phyloP scores from a whole-genome alignment of 352 stramenopile species.

The Phytophthora sp. region DNA sequence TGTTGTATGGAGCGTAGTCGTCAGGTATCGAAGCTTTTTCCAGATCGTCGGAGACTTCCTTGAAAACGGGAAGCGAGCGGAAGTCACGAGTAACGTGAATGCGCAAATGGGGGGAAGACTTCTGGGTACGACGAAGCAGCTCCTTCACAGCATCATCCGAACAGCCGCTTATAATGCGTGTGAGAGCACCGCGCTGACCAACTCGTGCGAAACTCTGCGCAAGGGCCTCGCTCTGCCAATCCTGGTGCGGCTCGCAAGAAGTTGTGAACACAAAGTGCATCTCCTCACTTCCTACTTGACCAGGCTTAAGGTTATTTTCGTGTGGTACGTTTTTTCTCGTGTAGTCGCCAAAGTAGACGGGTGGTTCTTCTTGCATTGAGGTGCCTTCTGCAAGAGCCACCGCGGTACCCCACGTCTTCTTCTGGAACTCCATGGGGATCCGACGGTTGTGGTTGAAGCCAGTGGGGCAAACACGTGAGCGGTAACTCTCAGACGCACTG shows the following conservation, averaged over 20 bases:
- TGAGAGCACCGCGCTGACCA: constrained; percentile 63
- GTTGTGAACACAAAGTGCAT: constrained; percentile 83
- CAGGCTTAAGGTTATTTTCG: constrained; percentile 34
- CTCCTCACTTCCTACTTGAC: constrained; percentile 56
- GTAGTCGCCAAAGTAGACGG: constrained; percentile 58
- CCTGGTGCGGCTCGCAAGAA: constrained; percentile 59
- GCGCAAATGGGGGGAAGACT: constrained; percentile 49
- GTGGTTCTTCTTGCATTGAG: constrained; percentile 32
- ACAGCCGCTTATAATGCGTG: constrained; percentile 75
- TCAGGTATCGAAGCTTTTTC: constrained; percentile 42
- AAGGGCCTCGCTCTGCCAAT: constrained; percentile 82
- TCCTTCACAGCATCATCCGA: constrained; percentile 46
- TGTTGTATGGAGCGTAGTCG: constrained; percentile 68
- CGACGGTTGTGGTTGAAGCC: constrained; percentile 79
- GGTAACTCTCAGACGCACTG: constrained; percentile 59
- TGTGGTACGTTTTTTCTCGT: constrained; percentile 41
- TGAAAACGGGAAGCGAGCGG: constrained; percentile 39
- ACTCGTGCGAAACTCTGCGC: constrained; percentile 67
- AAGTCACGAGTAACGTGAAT: constrained; percentile 70
- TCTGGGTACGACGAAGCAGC: constrained; percentile 41
- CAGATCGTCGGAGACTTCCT: constrained; percentile 26
- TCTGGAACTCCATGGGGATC: constrained; percentile 64
- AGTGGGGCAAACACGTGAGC: constrained; percentile 51
- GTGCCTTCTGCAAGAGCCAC: constrained; percentile 46
- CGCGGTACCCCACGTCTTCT: constrained; percentile 51